A percentile compares a stretch with the other conserved stretches of the same genome.
Evolutionary conservation across 345 rosid genomes (phyloP).

Genomic region (Stellera chamaejasme): DNA sequence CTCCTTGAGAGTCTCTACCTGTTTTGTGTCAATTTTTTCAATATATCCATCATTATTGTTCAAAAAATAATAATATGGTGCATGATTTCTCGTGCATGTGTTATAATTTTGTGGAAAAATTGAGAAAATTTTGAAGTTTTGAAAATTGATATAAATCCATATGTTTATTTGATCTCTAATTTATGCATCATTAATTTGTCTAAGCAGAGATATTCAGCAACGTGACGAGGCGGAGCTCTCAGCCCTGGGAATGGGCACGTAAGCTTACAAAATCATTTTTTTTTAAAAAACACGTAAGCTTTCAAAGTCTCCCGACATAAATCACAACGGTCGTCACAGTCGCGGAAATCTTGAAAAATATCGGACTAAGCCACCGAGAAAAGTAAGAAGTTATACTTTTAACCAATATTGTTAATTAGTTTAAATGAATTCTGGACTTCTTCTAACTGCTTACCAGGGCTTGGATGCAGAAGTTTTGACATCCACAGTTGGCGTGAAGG

Average conservation of each 20-base stretch:
- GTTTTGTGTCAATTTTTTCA: no score
- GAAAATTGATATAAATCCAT: no score
- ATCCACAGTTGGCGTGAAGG: conserved; percentile 83
- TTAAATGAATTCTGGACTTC: background rate
- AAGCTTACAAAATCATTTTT: no score
- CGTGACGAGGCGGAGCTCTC: conserved; percentile 90
- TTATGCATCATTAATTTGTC: conserved; percentile 7
- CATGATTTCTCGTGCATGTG: no score
- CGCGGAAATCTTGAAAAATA: conserved; percentile 91
- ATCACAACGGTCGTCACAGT: conserved; percentile 74
- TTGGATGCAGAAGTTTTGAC: conserved; percentile 57
- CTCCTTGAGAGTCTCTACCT: no score
- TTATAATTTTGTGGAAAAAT: no score
- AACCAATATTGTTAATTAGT: background rate
- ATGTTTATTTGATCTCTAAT: conserved; percentile 4
- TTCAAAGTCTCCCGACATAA: no score
- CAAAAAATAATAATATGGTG: no score
- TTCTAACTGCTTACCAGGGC: background rate
- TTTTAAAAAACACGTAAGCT: no score
- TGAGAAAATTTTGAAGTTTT: no score
- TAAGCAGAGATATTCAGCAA: conserved; percentile 78
- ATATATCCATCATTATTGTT: no score
- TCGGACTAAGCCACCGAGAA: conserved; percentile 76
- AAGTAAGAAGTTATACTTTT: conserved; percentile 32
- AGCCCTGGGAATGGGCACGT: conserved; percentile 89